Evolutionary conservation across 805 yeast species (phyloP).

Genomic region (Kodamaea neixiangensis): DNA sequence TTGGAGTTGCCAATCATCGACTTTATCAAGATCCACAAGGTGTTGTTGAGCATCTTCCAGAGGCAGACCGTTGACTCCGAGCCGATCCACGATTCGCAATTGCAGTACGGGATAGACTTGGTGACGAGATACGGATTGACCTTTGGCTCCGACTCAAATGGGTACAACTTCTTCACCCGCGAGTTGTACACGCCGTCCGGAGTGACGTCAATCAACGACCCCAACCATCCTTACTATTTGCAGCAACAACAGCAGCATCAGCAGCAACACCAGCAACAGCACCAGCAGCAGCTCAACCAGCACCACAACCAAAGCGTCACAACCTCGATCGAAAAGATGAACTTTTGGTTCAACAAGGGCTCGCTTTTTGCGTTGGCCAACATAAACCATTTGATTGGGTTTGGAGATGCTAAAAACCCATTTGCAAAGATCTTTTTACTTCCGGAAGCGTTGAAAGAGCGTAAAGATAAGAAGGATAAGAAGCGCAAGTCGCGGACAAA

Average conservation of each 20-base stretch:
- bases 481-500: constrained; percentile 46
- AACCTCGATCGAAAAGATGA: constrained; percentile 49
- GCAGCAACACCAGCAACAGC: constrained; percentile 6
- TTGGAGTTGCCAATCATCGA: constrained; percentile 61
- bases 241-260: constrained; percentile 20
- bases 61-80: constrained; percentile 15
- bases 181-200: constrained; percentile 31
- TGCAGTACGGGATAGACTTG: constrained; percentile 57
- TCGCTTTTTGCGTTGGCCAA: constrained; percentile 76
- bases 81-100: constrained; percentile 45
- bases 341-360: constrained; percentile 77
- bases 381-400: constrained; percentile 72
- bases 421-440: constrained; percentile 73
- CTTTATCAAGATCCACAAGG: constrained; percentile 67
- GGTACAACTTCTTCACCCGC: constrained; percentile 59
- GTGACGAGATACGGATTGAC: constrained; percentile 66
- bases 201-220: constrained; percentile 25
- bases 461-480: constrained; percentile 71
- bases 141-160: constrained; percentile 67
- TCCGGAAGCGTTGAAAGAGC: constrained; percentile 69
- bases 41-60: constrained; percentile 53
- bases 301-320: constrained; percentile 12
- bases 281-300: constrained; percentile 15
- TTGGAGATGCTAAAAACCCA: constrained; percentile 75
- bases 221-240: constrained; percentile 16